These are phyloP conservation scores for Trametes meyenii DNA, from an alignment of 768 basidiomycete species.

Conservation along the genomic window DNA sequence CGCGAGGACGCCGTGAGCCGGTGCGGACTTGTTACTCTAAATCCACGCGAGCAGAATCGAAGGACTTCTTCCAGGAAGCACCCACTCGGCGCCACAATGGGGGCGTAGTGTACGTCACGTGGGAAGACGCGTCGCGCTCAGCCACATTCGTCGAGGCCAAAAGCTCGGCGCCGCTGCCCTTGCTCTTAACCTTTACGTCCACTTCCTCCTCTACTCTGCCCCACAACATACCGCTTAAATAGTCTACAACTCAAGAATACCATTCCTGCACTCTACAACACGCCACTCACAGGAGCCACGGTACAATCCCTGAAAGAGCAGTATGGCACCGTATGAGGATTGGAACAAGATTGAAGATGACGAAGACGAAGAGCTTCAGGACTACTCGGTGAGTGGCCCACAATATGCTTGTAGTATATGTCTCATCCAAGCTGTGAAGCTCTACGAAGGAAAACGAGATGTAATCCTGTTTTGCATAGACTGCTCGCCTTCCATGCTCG, in stretches of 20 bases:
- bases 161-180: not conserved
- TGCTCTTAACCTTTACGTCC: not conserved
- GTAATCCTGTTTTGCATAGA: constrained; percentile 96
- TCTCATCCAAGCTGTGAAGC: constrained; percentile 43
- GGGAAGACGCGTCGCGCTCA: constrained; percentile 20
- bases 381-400: constrained; percentile 50
- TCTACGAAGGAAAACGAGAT: constrained; percentile 73
- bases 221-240: too few relatives aligned
- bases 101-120: constrained; percentile 13
- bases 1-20: not conserved
- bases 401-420: not conserved
- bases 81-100: not conserved
- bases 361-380: constrained; percentile 82
- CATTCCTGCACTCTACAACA: not conserved
- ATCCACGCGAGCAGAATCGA: not conserved
- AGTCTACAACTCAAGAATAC: too few relatives aligned
- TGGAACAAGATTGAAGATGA: constrained; percentile 83
- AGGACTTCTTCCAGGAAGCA: not conserved
- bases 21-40: not conserved
- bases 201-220: too few relatives aligned
- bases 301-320: too few relatives aligned
- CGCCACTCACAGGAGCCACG: not conserved
- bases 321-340: constrained; percentile 74
- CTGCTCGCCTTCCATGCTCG: constrained; percentile 89
- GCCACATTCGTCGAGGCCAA: constrained; percentile 1